Conservation (phyloP, 2,329 filamentous ascomycete genomes). For the Colletotrichum theobromicola region DNA sequence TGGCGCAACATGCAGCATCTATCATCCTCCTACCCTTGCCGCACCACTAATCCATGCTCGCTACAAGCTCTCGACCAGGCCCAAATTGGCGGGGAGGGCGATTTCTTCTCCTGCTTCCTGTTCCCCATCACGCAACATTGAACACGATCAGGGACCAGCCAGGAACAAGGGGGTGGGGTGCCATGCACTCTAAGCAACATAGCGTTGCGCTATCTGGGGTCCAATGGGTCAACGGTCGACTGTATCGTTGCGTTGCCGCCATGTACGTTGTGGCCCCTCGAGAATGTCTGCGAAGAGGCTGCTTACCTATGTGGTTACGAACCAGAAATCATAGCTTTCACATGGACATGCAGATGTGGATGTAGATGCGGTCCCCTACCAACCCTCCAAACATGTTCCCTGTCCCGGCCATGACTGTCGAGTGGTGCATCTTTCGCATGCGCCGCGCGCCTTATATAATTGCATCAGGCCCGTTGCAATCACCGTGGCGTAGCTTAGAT, state of each 20-base stretch:
- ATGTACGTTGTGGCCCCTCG: background rate
- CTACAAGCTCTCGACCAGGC: conserved; percentile 13
- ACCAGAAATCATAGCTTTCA: conserved; percentile 7
- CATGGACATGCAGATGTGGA: background rate
- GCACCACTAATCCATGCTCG: conserved; percentile 2
- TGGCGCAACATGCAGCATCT: background rate
- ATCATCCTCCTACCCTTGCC: conserved; percentile 1
- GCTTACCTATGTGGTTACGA: conserved; percentile 18
- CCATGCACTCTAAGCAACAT: conserved; percentile 15
- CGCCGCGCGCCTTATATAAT: conserved; percentile 20
- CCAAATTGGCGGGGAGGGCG: background rate
- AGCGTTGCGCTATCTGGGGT: conserved; percentile 9
- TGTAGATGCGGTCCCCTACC: background rate
- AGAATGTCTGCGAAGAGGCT: conserved; percentile 5
- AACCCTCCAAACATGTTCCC: background rate
- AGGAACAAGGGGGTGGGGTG: conserved; percentile 1
- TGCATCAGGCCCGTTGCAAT: conserved; percentile 9
- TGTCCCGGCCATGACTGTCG: background rate
- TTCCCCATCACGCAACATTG: background rate
- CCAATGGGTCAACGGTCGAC: background rate
- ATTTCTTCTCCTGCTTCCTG: background rate
- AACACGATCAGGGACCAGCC: conserved; percentile 9
- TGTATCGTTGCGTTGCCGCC: conserved; percentile 2
- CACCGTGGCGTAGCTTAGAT: conserved; percentile 6
- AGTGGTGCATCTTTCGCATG: background rate